Evolutionary conservation across 139 green algal genomes (phyloP), one percentile per base, ranked within the genome.

Genomic region (Ettlia oleoabundans): DNA sequence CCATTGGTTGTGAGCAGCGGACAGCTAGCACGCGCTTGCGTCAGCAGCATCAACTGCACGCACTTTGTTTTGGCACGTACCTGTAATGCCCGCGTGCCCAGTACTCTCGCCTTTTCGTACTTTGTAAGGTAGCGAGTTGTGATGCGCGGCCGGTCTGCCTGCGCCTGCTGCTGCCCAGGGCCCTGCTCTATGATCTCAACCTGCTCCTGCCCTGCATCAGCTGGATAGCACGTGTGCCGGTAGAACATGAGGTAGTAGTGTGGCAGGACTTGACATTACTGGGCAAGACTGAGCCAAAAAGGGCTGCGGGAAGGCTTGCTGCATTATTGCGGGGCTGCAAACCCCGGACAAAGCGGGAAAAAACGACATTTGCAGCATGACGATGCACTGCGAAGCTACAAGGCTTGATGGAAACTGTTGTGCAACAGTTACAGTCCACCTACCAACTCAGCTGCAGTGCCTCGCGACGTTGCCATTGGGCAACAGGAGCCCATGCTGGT

Each of bases 71-170:
- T 58, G 47, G 10, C 9, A 28, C 73, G 1, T 53, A 99, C 98
- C 74, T 99, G 97, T 66, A 99, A 84, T 30, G 97, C 97, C 0
- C 97, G 85, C 5, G 96, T 98, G 33, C 97, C 97, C 38, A 99
- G 85, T 41, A 99, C 92, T 9, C 96, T 78, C 19, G 97, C 97
- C 18, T 94, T 89, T 76, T 99, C 97, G 76, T 99, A 99, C 68
- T 99, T 99, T 32, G 97, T 99, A 87, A 99, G 96, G 88, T 96
- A 99, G 6, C 92, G 88, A 0, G 97, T 98, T 1, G 97, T 99
- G 53, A 98, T 95, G 62, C 92, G 91, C 33, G 89, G 86, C 66
- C 85, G 51, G 47, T 92, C 86, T 0, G 40, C 76, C 67, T 75
- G 38, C 33, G 22, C 47, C 32, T 47, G 32, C 38, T 58, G 51